A percentile compares a stretch with the other conserved stretches of the same genome.
Conservation (phyloP, 2,329 filamentous ascomycete genomes). For the Drechslerella coelobrocha region DNA sequence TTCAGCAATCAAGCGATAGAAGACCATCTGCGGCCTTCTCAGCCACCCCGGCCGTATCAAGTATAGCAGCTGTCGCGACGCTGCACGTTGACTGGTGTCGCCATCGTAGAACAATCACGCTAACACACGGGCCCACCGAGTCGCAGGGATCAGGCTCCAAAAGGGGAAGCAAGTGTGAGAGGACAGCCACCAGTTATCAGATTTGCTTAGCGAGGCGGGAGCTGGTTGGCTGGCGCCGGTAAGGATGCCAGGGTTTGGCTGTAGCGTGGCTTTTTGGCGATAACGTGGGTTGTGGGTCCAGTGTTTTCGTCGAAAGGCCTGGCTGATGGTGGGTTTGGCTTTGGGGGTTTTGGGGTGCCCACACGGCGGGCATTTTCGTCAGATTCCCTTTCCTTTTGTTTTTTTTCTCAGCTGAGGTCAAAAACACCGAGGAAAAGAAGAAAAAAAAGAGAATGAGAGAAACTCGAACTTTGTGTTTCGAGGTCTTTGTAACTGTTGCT, state of each 20-base stretch:
- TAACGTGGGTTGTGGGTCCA: neutral
- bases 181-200: neutral
- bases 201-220: neutral
- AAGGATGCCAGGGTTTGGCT: neutral
- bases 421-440: neutral
- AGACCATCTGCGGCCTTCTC: too few relatives aligned
- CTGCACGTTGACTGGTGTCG: neutral
- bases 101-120: conserved; percentile 3
- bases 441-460: neutral
- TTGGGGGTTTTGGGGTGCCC: neutral
- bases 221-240: neutral
- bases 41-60: neutral
- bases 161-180: neutral
- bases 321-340: neutral
- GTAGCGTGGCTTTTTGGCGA: conserved; percentile 1
- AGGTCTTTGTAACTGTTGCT: neutral
- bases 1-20: too few relatives aligned
- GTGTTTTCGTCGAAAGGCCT: neutral
- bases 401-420: neutral
- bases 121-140: neutral
- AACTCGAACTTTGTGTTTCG: neutral
- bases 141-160: neutral
- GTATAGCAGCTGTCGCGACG: neutral
- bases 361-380: neutral
- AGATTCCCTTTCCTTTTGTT: neutral